phyloP scores from a whole-genome alignment of 805 yeast species.

The Candida argentea region DNA sequence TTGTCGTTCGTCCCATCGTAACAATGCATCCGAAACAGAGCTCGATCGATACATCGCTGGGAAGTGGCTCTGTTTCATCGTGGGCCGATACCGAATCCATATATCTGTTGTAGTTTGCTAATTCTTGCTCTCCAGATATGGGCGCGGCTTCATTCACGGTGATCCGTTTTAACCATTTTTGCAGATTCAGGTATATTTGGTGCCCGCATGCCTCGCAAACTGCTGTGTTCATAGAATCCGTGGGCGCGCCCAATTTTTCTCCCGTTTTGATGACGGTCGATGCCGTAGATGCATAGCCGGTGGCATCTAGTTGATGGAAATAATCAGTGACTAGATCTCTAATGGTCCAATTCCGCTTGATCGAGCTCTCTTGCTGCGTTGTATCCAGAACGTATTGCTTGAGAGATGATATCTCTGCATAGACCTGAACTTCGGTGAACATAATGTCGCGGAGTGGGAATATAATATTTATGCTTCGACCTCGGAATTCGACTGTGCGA shows the following conservation, averaged over 20 bases:
- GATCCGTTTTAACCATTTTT: slow-evolving; percentile 57
- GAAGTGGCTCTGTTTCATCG: slow-evolving; percentile 9
- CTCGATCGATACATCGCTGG: slow-evolving; percentile 10
- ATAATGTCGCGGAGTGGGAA: slow-evolving; percentile 73
- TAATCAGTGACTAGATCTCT: slow-evolving; percentile 70
- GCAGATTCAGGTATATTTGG: slow-evolving; percentile 46
- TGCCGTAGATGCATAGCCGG: slow-evolving; percentile 77
- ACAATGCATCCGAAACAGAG: slow-evolving; percentile 75
- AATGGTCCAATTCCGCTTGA: slow-evolving; percentile 67
- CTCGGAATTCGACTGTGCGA: slow-evolving; percentile 19
- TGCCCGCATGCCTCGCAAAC: slow-evolving; percentile 50
- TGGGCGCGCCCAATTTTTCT: slow-evolving; percentile 54
- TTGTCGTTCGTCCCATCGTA: slow-evolving; percentile 35
- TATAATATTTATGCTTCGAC: slow-evolving; percentile 31
- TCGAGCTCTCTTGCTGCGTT: slow-evolving; percentile 19
- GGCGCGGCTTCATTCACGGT: slow-evolving; percentile 52
- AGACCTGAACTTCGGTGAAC: slow-evolving; percentile 55
- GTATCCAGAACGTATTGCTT: slow-evolving; percentile 16
- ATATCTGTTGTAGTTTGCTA: slow-evolving; percentile 19
- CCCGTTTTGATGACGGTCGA: slow-evolving; percentile 91
- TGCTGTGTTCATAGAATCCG: slow-evolving; percentile 7
- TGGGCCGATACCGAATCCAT: slow-evolving; percentile 6
- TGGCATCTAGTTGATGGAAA: slow-evolving; percentile 56
- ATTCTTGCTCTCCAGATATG: slow-evolving; percentile 31
- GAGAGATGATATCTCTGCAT: slow-evolving; percentile 34